Base-by-base conservation (phyloP, 2,329 filamentous ascomycete genomes). In the Berkeleyomyces rouxiae region DNA sequence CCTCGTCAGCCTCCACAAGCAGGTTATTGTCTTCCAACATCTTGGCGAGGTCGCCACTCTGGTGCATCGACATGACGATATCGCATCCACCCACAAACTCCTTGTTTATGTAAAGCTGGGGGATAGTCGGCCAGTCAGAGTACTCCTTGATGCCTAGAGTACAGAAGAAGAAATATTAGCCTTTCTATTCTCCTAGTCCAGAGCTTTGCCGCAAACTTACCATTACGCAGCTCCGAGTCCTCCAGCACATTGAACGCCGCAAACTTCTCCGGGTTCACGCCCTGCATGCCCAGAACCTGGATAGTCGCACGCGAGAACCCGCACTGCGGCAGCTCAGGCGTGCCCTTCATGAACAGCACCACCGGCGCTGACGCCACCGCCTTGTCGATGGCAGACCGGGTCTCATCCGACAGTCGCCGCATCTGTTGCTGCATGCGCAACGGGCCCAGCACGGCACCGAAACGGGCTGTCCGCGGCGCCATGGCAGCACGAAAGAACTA, bases 71-170 rank as follows among this genome's bases (percentile, higher is more conserved):
- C 72, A 97, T 86, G 69, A 99, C 74, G 67, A 99, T 99, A 74
- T 99, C 93, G 72, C 91, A 96, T n/a, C 93, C 93, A 62, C 93
- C 93, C 57, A 99, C 79, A 72, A 99, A 99, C 73, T 99, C 92
- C 76, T 92, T 92, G 66, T 95, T 84, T 60, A 99, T 80, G 75
- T 97, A 99, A 16, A 99, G 80, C 74, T 99, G 93, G 5, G 93
- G 93, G 72, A 99, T 97, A 23, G 93, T 99, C 11, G 93, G 93
- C 93, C 93, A 99, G 72, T 97, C 93, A 1, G 91, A 96, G 79
- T 93, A 99, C 76, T 99, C 92, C 77, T 99, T 99, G 77, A 99
- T 96, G 61, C 93, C 92, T 91, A 67, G 13, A 60, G 16, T 23
- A 55, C 58, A 7, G 39, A 55, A 61, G 42, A 44, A 33, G 49